Base-by-base conservation (phyloP, 2,329 filamentous ascomycete species). In the Cordyceps cateniannulata region DNA sequence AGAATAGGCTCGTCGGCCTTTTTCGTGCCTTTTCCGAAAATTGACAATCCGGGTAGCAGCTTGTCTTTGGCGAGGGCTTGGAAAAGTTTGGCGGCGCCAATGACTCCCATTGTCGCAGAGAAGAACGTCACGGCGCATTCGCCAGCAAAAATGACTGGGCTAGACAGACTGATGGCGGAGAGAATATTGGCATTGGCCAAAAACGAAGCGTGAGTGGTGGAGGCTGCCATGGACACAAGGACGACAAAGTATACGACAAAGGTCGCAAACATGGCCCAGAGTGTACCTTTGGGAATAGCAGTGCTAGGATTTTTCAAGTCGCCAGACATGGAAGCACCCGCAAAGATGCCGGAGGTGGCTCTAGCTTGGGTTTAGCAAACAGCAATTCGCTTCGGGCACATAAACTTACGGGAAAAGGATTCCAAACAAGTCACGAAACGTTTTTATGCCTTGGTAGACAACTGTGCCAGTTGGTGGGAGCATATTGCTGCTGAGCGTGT, bases 311-410 rank as follows among this genome's bases (percentile, higher is more conserved):
- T 87, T 63, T 84, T 88, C 54, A 96, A 74, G 70, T 96, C 91
- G 20, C 91, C 91, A 8, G 91, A 96, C 91, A 96, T 96, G 66
- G 90, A 93, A 7, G 91, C 91, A 20, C 92, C 92, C 62, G 85
- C 81, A 70, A 84, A 83, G 63, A 84, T 85, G 25, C 82, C 81
- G 3, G 76, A 82, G 1, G 81, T 83, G 24, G 80, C 79, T 42
- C 74, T 76, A 16, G 22, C 4, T 10, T 27, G 14, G 6, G 35
- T 65, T n/a, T 38, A 66, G 63, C 7, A 5, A 8, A 9, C 76
- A 66, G 71, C 80, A 81, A 67, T 85, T 83, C 27, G 84, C 85
- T 22, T 40, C 50, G 1, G 5, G 27, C n/a, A 5, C 77, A 3
- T n/a, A 40, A 2, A 64, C 72, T 59, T 66, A 75, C 74, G 91